Base-by-base conservation (phyloP, 139 green algal genomes). In the Dunaliella primolecta region DNA sequence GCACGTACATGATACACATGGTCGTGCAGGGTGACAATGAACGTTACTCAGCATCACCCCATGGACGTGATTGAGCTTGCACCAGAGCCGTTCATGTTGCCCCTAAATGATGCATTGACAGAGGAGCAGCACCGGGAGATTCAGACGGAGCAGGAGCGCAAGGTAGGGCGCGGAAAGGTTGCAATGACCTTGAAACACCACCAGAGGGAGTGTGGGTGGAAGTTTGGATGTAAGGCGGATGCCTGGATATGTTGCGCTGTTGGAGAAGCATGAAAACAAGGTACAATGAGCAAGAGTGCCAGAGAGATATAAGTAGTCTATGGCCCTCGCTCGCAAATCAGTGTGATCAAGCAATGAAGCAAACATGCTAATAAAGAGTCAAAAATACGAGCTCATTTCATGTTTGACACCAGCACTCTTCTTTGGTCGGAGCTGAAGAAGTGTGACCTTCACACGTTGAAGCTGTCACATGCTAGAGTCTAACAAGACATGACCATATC, bases 1-100 rank as follows among this genome's bases (percentile, higher is more conserved):
- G 21, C 71, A 35, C 27, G 7, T 2, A 32, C 29, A 32, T 21
- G 56, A 31, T 7, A 35, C 29, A 32, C 71, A 64, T 46, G 3
- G 79, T 1, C 70, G 30, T 74, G 36, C 89, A 92, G 91, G 32
- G 86, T 94, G 23, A 88, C 89, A 1, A 86, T 92, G 83, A 91
- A 82, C n/a, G 88, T 93, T 38, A 89, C 70, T 24, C 89, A 88
- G 34, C 29, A 36, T 32, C 88, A 92, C 84, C 88, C 90, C 23
- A 37, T 38, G 25, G 88, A 91, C 82, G 33, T 37, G 23, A 85
- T 94, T 37, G 91, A 94, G 84, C 20, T 81, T 36, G 29, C 86
- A 1, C 90, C 83, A 7, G 31, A 56, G 77, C 1, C 2, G 46
- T 30, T 76, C 46, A 76, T 94, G 83, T 85, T 72, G 33, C 81